A percentile compares a stretch with the other conserved stretches of the same genome.
Evolutionary conservation across 495 filamentous ascomycete genomes (phyloP).

Genomic region (Podospora tetraspora): DNA sequence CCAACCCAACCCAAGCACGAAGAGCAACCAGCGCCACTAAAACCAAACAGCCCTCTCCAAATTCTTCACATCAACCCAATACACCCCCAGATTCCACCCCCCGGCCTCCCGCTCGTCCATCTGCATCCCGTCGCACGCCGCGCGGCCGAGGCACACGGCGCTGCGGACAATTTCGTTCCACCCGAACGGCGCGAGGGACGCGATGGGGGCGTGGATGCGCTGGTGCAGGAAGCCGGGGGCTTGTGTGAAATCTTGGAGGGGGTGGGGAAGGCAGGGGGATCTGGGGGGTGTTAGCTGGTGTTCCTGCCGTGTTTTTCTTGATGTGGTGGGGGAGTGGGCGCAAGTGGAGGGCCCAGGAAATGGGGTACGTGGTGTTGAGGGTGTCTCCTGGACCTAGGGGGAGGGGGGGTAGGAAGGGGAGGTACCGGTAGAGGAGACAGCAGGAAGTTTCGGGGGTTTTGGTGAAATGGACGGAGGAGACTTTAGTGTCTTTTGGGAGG

Average conservation of each 20-base stretch:
- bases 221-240: slow-evolving; percentile 6
- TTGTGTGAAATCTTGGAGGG: neutral
- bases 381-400: too few species aligned
- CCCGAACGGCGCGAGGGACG: slow-evolving; percentile 9
- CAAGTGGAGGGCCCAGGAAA: too few species aligned
- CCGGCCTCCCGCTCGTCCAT: neutral
- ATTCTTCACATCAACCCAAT: neutral
- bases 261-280: neutral
- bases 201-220: slow-evolving; percentile 2
- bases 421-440: slow-evolving; percentile 15
- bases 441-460: neutral
- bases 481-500: neutral
- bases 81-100: neutral
- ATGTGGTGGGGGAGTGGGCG: too few species aligned
- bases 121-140: slow-evolving; percentile 3
- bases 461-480: slow-evolving; percentile 1
- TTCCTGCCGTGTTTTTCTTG: too few species aligned
- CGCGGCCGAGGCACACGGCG: slow-evolving; percentile 9
- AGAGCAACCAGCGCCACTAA: too few species aligned
- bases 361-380: too few species aligned
- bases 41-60: neutral
- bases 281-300: too few species aligned
- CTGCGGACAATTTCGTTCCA: slow-evolving; percentile 11
- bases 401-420: neutral
- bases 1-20: too few species aligned